Percentiles rank a stretch among this genome's conserved stretches.
These are phyloP conservation scores for Flaveria linearis DNA, from an alignment of 129 eudicot genomes.

Conservation along the genomic window DNA sequence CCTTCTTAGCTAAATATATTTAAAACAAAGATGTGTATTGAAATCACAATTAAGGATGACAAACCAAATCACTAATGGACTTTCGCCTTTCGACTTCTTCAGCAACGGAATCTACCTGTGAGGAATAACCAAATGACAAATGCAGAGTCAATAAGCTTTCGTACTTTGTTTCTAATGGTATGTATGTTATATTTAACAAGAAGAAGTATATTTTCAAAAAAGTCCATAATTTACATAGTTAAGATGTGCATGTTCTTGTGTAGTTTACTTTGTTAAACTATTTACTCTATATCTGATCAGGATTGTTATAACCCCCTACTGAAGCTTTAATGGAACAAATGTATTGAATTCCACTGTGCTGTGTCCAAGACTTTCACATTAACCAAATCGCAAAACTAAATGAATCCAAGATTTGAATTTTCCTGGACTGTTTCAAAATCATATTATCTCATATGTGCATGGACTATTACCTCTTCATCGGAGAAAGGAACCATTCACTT, in stretches of 20 bases:
- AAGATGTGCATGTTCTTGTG: not conserved
- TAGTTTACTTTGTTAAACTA: not conserved
- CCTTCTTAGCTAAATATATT: not conserved
- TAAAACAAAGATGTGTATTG: constrained; percentile 1
- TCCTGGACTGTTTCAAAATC: not conserved
- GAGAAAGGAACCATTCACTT: not conserved
- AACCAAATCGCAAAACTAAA: not conserved
- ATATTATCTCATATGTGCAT: not conserved
- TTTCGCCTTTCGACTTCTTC: constrained; percentile 77
- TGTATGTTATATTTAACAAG: not conserved
- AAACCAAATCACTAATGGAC: constrained; percentile 71
- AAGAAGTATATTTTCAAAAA: not conserved
- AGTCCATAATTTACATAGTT: not conserved
- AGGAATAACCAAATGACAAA: constrained; percentile 16
- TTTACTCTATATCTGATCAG: not conserved
- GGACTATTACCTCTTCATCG: not conserved
- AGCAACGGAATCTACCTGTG: constrained; percentile 79
- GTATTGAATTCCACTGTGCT: not conserved
- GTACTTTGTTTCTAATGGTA: not conserved
- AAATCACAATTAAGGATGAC: not conserved
- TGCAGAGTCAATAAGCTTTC: constrained; percentile 2
- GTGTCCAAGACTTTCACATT: not conserved
- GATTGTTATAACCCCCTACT: not conserved
- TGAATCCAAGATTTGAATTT: not conserved
- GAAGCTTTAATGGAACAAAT: not conserved